phyloP scores from a whole-genome alignment of 2,329 filamentous ascomycete species.

The Tolypocladium sp. region DNA sequence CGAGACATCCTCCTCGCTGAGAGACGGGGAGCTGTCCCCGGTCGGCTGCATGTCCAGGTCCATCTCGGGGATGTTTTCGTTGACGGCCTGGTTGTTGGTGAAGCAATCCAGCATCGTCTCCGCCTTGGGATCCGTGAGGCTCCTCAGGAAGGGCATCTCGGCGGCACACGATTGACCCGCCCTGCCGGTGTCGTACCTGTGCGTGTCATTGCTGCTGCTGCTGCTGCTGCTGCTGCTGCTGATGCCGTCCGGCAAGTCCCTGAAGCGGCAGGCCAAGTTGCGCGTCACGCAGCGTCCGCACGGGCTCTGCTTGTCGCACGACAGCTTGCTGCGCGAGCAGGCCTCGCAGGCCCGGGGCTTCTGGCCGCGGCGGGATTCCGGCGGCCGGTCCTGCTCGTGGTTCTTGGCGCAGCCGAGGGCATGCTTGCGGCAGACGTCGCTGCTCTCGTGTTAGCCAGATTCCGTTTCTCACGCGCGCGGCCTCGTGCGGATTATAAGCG shows the following conservation, averaged over 20 bases:
- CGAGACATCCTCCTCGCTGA: background rate
- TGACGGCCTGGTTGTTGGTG: background rate
- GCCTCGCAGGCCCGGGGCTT: conserved; percentile 17
- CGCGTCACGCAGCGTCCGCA: conserved; percentile 15
- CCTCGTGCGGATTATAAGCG: too few species aligned
- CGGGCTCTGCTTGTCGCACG: conserved; percentile 14
- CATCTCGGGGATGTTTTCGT: conserved; percentile 1
- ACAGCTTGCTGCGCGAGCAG: conserved; percentile 17
- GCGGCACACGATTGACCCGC: background rate
- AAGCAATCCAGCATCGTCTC: conserved; percentile 4
- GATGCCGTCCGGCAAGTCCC: background rate
- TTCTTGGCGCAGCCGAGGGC: conserved; percentile 3
- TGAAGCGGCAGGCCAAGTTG: conserved; percentile 3
- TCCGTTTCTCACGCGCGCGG: too few species aligned
- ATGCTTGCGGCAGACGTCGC: conserved; percentile 2
- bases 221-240: too few species aligned
- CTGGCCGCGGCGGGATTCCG: conserved; percentile 15
- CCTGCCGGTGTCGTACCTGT: too few species aligned
- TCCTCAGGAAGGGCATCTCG: background rate
- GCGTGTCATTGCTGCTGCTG: too few species aligned
- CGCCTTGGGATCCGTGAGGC: conserved; percentile 2
- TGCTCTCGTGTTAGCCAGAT: background rate
- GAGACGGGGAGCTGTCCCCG: conserved; percentile 1
- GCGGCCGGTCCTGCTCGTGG: conserved; percentile 4
- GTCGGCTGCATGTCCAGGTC: background rate